Conservation (phyloP, 106 monocot species). For the Chionographis japonica region DNA sequence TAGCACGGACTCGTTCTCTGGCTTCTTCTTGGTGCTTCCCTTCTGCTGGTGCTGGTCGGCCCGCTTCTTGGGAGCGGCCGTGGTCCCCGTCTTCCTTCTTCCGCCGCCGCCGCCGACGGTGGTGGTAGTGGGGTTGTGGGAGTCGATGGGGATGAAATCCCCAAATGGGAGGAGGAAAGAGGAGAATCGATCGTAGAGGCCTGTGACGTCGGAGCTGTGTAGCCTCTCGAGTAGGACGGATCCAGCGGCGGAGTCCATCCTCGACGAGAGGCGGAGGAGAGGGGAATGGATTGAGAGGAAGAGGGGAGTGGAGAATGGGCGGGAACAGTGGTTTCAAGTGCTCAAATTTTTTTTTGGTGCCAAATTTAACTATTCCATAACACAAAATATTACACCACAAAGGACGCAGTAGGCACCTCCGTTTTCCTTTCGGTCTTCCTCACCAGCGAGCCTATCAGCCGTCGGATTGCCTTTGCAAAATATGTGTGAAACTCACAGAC, state of each 20-base stretch:
- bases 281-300: background rate
- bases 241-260: slow-evolving; percentile 15
- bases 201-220: slow-evolving; percentile 3
- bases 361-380: no score
- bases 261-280: background rate
- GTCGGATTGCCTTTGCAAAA: no score
- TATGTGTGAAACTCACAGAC: no score
- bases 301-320: slow-evolving; percentile 1
- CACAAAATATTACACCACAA: no score
- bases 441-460: no score
- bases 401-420: no score
- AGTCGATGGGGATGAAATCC: slow-evolving; percentile 18
- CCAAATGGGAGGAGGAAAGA: slow-evolving; percentile 39
- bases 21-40: background rate
- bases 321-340: slow-evolving; percentile 13
- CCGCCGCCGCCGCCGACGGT: background rate
- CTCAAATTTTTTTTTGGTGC: no score
- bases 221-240: slow-evolving; percentile 23
- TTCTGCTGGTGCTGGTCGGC: slow-evolving; percentile 21
- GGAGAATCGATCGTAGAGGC: slow-evolving; percentile 28
- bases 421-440: no score
- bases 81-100: background rate
- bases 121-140: slow-evolving; percentile 13
- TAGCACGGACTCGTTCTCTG: background rate
- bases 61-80: slow-evolving; percentile 6